Evolutionary conservation across 2,329 filamentous ascomycete species (phyloP), one percentile per base, ranked within the genome.

Genomic region (Dendrostoma leiphaemia): DNA sequence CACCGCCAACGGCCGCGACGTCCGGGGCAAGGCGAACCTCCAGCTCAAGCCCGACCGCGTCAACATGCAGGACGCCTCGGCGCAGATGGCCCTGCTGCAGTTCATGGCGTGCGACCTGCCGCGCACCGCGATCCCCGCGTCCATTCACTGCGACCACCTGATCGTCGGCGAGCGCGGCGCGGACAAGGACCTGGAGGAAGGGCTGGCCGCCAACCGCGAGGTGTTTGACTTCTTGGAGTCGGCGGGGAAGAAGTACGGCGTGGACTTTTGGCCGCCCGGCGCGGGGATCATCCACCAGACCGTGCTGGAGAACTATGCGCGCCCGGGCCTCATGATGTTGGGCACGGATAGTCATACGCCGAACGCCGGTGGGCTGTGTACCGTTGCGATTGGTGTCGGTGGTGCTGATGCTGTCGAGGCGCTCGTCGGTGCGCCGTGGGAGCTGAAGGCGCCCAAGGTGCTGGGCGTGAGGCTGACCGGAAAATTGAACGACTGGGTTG

Each of bases 141-240:
- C 92, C 71, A 97, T 97, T 63, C 94, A 99, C 77, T 99, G 94
- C 74, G 94, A 99, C 76, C 94, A 99, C 72, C 87, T 99, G 85
- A 97, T 99, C 74, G 93, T 97, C 28, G 94, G 93, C 53, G 88
- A 95, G 73, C 89, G 86, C 68, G 94, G 94, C 56, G 94, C 93
- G 32, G 87, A 93, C 64, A 82, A 85, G 23, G 94, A 99, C 74
- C 75, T 99, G 59, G 83, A 88, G 26, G 84, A 87, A 29, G 94
- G 91, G 38, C 95, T 99, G 59, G 80, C 87, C 72, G 88, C 89
- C 44, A 99, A 99, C 73, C 91, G 91, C 71, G 94, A 99, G 78
- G 92, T 99, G 1, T 99, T 97, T 69, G 91, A 96, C 72, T 99
- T 99, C 71, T 74, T 99, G 54, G 93, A 97, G 79, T 95, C 90